phyloP scores from a whole-genome alignment of 768 basidiomycete genomes.

The Coprinellus aureogranulatus region DNA sequence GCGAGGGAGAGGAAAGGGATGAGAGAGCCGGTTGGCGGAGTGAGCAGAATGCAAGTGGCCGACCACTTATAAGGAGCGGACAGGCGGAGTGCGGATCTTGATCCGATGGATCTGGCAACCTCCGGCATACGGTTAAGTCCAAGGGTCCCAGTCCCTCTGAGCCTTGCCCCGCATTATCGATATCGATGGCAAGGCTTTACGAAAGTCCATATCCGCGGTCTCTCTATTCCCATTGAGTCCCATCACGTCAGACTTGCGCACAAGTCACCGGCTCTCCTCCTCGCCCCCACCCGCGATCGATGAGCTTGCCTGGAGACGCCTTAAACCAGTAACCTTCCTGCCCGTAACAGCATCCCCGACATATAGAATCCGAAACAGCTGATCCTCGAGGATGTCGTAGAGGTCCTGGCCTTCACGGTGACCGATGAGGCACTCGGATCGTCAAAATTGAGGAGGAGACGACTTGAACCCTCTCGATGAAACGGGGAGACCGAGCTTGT shows the following conservation, averaged over 20 bases:
- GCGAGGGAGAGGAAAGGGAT: neutral
- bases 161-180: slow-evolving; percentile 21
- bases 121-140: slow-evolving; percentile 22
- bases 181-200: slow-evolving; percentile 23
- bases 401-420: neutral
- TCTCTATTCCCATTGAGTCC: neutral
- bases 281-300: too few relatives aligned
- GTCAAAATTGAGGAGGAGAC: neutral
- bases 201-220: slow-evolving; percentile 3
- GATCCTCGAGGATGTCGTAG: neutral
- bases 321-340: slow-evolving; percentile 5
- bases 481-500: neutral
- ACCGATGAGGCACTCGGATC: neutral
- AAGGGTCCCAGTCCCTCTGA: slow-evolving; percentile 1
- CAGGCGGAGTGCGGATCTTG: slow-evolving; percentile 72
- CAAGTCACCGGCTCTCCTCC: slow-evolving; percentile 9
- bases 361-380: neutral
- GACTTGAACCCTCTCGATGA: neutral
- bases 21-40: slow-evolving; percentile 23
- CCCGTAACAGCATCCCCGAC: slow-evolving; percentile 2
- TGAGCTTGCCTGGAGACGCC: neutral
- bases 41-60: slow-evolving; percentile 14
- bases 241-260: slow-evolving; percentile 11
- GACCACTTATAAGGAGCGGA: slow-evolving; percentile 45
- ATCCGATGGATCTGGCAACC: slow-evolving; percentile 55